Evolutionary conservation across 2,329 filamentous ascomycete species (phyloP).

Genomic region (Esteya vermicola): DNA sequence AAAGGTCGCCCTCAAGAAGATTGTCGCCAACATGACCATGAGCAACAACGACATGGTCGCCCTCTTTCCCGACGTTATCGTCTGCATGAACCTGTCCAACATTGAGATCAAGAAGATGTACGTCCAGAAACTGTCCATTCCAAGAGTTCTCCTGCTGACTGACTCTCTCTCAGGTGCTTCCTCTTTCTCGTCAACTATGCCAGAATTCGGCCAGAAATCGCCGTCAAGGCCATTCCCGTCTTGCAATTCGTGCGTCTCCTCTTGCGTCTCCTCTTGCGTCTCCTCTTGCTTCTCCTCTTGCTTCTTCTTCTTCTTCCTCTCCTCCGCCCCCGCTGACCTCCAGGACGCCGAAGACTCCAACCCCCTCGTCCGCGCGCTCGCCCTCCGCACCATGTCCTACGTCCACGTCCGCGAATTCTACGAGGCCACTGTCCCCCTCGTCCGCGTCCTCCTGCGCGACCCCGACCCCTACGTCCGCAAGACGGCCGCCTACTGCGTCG

Average conservation of each 20-base stretch:
- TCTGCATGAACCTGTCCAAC: conserved; percentile 86
- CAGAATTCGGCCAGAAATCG: conserved; percentile 83
- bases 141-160: background rate
- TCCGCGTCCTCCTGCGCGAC: conserved; percentile 74
- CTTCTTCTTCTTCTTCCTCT: background rate
- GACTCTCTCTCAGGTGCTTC: conserved; percentile 59
- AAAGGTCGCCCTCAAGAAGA: conserved; percentile 98
- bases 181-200: conserved; percentile 96
- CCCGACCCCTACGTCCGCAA: conserved; percentile 93
- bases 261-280: too few species aligned
- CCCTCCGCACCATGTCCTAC: conserved; percentile 91
- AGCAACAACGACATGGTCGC: conserved; percentile 99
- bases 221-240: conserved; percentile 81
- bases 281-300: too few species aligned
- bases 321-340: background rate
- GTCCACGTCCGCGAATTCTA: conserved; percentile 95
- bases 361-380: conserved; percentile 80
- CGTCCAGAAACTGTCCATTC: conserved; percentile 1
- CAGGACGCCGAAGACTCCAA: conserved; percentile 91
- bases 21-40: conserved; percentile 99
- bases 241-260: conserved; percentile 52
- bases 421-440: conserved; percentile 71
- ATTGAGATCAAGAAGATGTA: conserved; percentile 99
- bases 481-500: conserved; percentile 89
- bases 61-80: conserved; percentile 87